These are phyloP conservation scores for Chalara sp. DNA, from an alignment of 2,329 filamentous ascomycete genomes.

Conservation along the genomic window DNA sequence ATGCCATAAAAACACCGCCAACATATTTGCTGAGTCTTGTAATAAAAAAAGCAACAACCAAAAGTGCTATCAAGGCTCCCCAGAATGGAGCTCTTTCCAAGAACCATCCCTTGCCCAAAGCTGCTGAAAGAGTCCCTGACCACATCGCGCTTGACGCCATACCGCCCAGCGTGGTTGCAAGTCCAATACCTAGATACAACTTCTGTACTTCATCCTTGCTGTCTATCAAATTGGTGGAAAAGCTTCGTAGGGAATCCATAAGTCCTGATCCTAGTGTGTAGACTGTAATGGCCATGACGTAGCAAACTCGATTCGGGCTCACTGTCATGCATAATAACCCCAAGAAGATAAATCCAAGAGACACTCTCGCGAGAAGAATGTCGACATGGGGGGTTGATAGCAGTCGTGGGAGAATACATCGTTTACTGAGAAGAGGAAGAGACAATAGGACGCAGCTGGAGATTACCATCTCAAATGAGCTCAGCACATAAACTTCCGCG, in stretches of 20 bases:
- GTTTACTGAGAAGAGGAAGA: conserved; percentile 1
- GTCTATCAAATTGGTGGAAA: conserved; percentile 7
- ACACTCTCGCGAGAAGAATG: conserved; percentile 9
- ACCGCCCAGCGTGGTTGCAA: conserved; percentile 10
- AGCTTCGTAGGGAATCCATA: conserved; percentile 10
- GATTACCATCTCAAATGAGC: conserved; percentile 9
- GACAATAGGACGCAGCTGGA: conserved; percentile 7
- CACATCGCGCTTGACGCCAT: conserved; percentile 10
- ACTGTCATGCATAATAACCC: conserved; percentile 7
- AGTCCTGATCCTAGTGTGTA: conserved; percentile 6
- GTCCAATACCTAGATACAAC: conserved; percentile 15
- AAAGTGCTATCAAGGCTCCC: not conserved
- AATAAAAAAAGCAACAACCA: no score
- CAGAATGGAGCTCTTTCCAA: not conserved
- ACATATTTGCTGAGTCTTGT: no score
- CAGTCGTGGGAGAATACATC: conserved; percentile 1
- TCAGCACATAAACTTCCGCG: conserved; percentile 9
- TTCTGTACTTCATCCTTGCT: conserved; percentile 9
- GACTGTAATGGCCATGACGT: conserved; percentile 3
- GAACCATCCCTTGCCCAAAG: conserved; percentile 3
- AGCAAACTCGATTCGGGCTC: conserved; percentile 4
- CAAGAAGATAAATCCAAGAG: not conserved
- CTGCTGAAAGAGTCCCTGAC: conserved; percentile 6
- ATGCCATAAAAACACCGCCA: no score
- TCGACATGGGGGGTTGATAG: conserved; percentile 2